phyloP scores from a whole-genome alignment of 202 grass and related monocot genomes.

The Saccharum hybrid region DNA sequence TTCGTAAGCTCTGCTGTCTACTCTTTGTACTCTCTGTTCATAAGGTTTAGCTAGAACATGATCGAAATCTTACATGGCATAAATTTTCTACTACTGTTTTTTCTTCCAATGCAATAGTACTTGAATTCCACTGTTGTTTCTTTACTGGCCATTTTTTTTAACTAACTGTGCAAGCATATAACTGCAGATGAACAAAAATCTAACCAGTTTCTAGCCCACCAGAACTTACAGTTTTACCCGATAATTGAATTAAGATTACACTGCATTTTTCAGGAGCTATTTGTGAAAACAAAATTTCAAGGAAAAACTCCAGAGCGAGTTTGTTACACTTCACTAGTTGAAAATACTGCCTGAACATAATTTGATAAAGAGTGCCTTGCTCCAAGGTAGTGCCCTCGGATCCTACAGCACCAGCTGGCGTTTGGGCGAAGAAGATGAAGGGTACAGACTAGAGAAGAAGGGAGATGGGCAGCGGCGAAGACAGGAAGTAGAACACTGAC shows the following conservation, averaged over 20 bases:
- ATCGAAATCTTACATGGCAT: background rate
- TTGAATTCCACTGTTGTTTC: background rate
- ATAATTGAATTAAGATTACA: background rate
- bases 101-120: background rate
- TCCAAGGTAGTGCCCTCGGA: background rate
- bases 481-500: background rate
- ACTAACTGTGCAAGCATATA: background rate
- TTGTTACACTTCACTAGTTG: background rate
- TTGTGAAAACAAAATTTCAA: background rate
- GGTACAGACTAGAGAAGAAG: too few relatives aligned
- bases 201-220: background rate
- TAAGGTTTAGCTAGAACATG: slow-evolving; percentile 1
- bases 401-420: too few relatives aligned
- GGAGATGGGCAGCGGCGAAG: too few relatives aligned
- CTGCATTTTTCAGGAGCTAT: background rate
- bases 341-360: background rate
- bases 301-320: background rate
- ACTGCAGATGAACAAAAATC: background rate
- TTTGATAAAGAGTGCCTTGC: background rate
- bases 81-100: background rate
- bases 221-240: background rate
- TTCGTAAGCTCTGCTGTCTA: background rate
- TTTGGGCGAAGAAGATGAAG: too few relatives aligned
- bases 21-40: background rate
- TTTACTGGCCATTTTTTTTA: background rate